phyloP scores from a whole-genome alignment of 2,329 filamentous ascomycete species.

The Penicillium sp. region DNA sequence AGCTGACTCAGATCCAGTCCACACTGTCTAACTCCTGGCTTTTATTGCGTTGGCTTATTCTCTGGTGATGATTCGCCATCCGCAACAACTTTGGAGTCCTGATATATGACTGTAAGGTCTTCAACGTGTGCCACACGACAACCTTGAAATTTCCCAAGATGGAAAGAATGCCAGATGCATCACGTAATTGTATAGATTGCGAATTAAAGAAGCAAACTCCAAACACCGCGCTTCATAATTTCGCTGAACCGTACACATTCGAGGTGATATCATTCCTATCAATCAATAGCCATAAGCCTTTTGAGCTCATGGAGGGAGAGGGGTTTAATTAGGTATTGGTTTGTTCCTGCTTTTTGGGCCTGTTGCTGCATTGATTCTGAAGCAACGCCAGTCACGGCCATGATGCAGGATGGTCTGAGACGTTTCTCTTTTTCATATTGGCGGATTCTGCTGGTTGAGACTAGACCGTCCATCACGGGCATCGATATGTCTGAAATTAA shows the following conservation, averaged over 20 bases:
- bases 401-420: slow-evolving; percentile 24
- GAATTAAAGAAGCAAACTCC: background rate
- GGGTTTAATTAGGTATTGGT: slow-evolving; percentile 34
- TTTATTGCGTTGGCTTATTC: too few relatives aligned
- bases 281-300: slow-evolving; percentile 28
- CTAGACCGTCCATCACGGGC: slow-evolving; percentile 46
- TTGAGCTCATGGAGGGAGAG: slow-evolving; percentile 32
- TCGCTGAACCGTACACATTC: background rate
- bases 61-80: too few relatives aligned
- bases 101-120: too few relatives aligned
- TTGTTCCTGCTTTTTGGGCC: slow-evolving; percentile 29
- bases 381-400: slow-evolving; percentile 34
- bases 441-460: slow-evolving; percentile 43
- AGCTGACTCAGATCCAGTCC: too few relatives aligned
- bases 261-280: slow-evolving; percentile 16
- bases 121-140: too few relatives aligned
- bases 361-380: slow-evolving; percentile 33
- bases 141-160: too few relatives aligned
- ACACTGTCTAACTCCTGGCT: too few relatives aligned
- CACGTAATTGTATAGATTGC: background rate
- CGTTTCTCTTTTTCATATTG: slow-evolving; percentile 30
- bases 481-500: slow-evolving; percentile 41
- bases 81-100: too few relatives aligned
- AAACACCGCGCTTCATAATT: background rate
- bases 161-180: background rate